Percentiles rank a stretch among this genome's conserved stretches.
phyloP scores from a whole-genome alignment of 768 basidiomycete genomes.

The Exidia glandulosa region DNA sequence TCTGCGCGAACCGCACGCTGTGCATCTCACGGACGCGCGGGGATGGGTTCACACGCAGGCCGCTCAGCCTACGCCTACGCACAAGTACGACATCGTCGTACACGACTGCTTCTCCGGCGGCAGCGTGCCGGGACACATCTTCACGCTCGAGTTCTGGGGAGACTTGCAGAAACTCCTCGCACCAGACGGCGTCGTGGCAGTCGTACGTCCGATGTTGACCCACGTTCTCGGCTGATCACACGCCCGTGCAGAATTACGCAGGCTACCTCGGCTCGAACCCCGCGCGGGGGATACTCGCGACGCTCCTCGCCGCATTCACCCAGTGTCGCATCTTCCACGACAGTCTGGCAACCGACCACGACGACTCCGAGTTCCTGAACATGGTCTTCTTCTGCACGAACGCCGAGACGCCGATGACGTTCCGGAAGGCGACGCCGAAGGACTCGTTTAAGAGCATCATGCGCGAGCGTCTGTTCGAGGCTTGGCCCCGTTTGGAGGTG shows the following conservation, averaged over 20 bases:
- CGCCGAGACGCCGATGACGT: constrained; percentile 39
- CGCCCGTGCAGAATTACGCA: constrained; percentile 61
- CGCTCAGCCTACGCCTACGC: constrained; percentile 10
- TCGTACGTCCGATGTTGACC: constrained; percentile 39
- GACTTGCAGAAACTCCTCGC: constrained; percentile 53
- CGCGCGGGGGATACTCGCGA: constrained; percentile 54
- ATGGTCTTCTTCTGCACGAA: constrained; percentile 79
- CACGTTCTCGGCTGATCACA: background rate
- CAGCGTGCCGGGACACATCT: constrained; percentile 76
- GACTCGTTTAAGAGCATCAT: constrained; percentile 65
- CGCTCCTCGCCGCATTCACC: constrained; percentile 58
- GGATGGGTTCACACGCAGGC: constrained; percentile 45
- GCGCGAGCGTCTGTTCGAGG: constrained; percentile 46
- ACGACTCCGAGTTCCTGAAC: constrained; percentile 47
- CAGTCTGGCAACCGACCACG: constrained; percentile 30
- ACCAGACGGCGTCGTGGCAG: constrained; percentile 64
- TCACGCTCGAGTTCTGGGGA: constrained; percentile 75
- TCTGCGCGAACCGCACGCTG: constrained; percentile 47
- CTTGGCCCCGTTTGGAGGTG: constrained; percentile 44
- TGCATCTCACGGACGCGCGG: constrained; percentile 73
- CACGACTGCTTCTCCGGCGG: constrained; percentile 96
- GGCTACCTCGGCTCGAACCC: constrained; percentile 56
- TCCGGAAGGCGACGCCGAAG: constrained; percentile 39
- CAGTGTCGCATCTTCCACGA: constrained; percentile 83
- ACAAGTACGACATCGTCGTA: constrained; percentile 57